Percentiles rank a stretch among this genome's conserved stretches.
Evolutionary conservation across 257 asterid species (phyloP).

Genomic region (Ilex aquifolium): DNA sequence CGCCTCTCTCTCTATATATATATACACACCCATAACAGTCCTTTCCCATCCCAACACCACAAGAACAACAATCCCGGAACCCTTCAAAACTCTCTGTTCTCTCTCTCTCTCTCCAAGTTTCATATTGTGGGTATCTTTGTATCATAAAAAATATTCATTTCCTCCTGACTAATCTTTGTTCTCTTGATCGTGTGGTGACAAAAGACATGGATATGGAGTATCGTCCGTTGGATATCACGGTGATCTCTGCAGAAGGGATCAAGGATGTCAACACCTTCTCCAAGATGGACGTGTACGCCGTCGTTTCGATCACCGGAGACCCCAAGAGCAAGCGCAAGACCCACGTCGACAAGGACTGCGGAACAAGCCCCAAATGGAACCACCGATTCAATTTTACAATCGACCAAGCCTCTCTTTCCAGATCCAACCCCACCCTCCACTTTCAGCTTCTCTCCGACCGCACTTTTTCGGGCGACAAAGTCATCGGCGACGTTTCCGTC

Average conservation of each 20-base stretch:
- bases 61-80: neutral
- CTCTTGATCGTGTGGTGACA: too few relatives aligned
- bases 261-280: conserved; percentile 41
- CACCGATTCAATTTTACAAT: conserved; percentile 44
- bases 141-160: too few relatives aligned
- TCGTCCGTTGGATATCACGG: conserved; percentile 35
- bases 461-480: conserved; percentile 39
- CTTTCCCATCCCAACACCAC: neutral
- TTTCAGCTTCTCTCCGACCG: conserved; percentile 48
- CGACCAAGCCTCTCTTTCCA: conserved; percentile 51
- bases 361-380: conserved; percentile 48
- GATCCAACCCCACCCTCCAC: conserved; percentile 41
- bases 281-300: conserved; percentile 50
- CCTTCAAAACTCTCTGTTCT: neutral
- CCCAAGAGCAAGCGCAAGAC: conserved; percentile 37
- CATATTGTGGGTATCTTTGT: neutral
- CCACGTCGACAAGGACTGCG: conserved; percentile 38
- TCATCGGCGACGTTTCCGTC: conserved; percentile 51
- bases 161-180: too few relatives aligned
- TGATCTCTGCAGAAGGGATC: conserved; percentile 41
- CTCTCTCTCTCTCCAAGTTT: neutral
- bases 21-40: neutral
- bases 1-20: neutral
- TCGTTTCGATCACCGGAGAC: conserved; percentile 41
- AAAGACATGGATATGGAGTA: conserved; percentile 35